Evolutionary conservation across 768 basidiomycete genomes (phyloP).

Genomic region (Leucocoprinus sp.): DNA sequence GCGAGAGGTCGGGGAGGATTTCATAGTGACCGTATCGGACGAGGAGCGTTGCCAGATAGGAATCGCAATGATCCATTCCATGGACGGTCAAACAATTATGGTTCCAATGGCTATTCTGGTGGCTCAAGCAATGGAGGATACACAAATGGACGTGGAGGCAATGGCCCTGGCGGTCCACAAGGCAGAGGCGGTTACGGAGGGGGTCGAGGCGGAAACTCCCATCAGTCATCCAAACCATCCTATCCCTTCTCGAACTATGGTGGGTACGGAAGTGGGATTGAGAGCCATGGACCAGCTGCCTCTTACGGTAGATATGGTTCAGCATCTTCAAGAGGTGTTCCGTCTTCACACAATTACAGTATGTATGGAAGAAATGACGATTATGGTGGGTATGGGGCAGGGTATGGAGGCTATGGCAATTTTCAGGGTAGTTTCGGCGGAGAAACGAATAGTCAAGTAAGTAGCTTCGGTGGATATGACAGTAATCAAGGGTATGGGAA

Average conservation of each 20-base stretch:
- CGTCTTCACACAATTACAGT: conserved; percentile 20
- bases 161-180: conserved; percentile 14
- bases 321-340: conserved; percentile 16
- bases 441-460: conserved; percentile 23
- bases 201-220: conserved; percentile 20
- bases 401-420: conserved; percentile 26
- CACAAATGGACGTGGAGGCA: conserved; percentile 16
- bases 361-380: conserved; percentile 25
- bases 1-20: conserved; percentile 41
- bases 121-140: conserved; percentile 12
- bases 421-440: conserved; percentile 11
- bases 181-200: conserved; percentile 21
- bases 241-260: conserved; percentile 19
- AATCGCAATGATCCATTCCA: conserved; percentile 41
- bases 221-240: conserved; percentile 10
- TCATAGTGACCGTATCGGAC: conserved; percentile 20
- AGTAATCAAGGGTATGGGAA: conserved; percentile 18
- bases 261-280: conserved; percentile 21
- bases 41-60: conserved; percentile 29
- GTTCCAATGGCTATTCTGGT: conserved; percentile 25
- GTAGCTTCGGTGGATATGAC: conserved; percentile 26
- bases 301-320: conserved; percentile 25
- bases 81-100: conserved; percentile 31
- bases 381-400: conserved; percentile 22
- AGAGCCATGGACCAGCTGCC: conserved; percentile 10